phyloP scores from a whole-genome alignment of 1,139 yeast species.

The Magnusiomyces suaveolens region DNA sequence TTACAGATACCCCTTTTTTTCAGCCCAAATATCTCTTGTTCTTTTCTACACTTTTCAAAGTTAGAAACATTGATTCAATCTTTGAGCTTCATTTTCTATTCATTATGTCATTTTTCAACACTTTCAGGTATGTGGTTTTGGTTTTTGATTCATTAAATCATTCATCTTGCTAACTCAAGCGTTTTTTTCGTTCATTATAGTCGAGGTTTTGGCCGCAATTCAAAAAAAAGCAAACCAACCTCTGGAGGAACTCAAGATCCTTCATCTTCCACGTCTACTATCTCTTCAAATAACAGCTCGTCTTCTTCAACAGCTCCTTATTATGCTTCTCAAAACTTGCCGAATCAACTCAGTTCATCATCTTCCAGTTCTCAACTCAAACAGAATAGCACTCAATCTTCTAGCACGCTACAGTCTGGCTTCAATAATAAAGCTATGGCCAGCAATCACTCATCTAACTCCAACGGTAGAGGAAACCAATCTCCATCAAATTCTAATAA shows the following conservation, averaged over 20 bases:
- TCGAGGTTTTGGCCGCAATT: slow-evolving; percentile 55
- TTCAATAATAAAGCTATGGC: background rate
- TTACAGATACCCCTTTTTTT: background rate
- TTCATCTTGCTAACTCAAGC: background rate
- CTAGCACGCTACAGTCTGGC: background rate
- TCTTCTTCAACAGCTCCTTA: slow-evolving; percentile 3
- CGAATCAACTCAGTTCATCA: background rate
- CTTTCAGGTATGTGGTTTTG: slow-evolving; percentile 35
- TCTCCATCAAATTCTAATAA: slow-evolving; percentile 14
- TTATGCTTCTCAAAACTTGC: background rate
- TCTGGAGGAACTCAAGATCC: slow-evolving; percentile 3
- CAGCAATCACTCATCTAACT: slow-evolving; percentile 11
- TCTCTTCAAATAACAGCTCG: background rate
- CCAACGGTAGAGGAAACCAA: slow-evolving; percentile 32
- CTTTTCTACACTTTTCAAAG: too few species aligned
- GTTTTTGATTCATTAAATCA: too few species aligned
- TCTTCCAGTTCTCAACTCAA: slow-evolving; percentile 1
- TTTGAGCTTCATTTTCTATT: background rate
- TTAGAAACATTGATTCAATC: too few species aligned
- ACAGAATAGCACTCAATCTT: slow-evolving; percentile 1
- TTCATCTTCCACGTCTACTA: background rate
- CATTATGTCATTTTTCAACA: slow-evolving; percentile 38
- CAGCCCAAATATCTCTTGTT: background rate
- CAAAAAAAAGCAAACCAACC: slow-evolving; percentile 38
- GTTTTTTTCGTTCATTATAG: slow-evolving; percentile 3